Evolutionary conservation across 179 eudicot genomes (phyloP), one percentile per base, ranked within the genome.

Genomic region (Drosera spatulata): DNA sequence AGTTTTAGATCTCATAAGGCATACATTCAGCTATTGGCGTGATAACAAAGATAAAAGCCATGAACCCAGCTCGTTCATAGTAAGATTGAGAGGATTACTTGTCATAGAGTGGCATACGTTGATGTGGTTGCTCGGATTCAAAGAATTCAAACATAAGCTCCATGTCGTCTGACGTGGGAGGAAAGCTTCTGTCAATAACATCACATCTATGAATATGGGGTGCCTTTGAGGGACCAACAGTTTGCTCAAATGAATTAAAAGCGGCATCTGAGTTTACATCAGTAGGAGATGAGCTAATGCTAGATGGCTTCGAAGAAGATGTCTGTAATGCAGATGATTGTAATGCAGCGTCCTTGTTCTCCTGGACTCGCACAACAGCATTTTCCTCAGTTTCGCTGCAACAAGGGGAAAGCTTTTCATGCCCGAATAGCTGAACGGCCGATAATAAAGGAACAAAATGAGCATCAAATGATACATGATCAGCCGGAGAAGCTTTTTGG

Each of bases 401-500:
- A 43, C 56, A 41, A 41, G 69, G n/a, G 39, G 69, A 51, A 15
- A 44, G 52, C 58, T 59, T 45, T 38, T 50, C 55, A 46, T 62
- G 43, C 44, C 72, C 73, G 58, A 81, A 81, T 60, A 81, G 62
- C 77, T 81, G 82, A 71, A 81, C 70, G 2, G 82, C 85, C 50
- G 82, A 81, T 65, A 81, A 64, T 53, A 67, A 74, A 33, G 82
- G 85, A 63, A 78, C 82, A 75, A 81, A 81, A 70, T 81, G 77
- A 2, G 82, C 80, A 71, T 76, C 75, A 61, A 75, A 78, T 47
- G 66, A 57, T 47, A 53, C 41, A 9, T 58, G 58, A 59, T 78
- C 80, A 56, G 70, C 66, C 13, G 71, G 68, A n/a, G 63, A 62
- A 52, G 67, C 66, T 15, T 63, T 68, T n/a, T 66, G 55, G 55